These are phyloP conservation scores for Hypoxylon sp. DNA, from an alignment of 2,329 filamentous ascomycete genomes.

Conservation along the genomic window DNA sequence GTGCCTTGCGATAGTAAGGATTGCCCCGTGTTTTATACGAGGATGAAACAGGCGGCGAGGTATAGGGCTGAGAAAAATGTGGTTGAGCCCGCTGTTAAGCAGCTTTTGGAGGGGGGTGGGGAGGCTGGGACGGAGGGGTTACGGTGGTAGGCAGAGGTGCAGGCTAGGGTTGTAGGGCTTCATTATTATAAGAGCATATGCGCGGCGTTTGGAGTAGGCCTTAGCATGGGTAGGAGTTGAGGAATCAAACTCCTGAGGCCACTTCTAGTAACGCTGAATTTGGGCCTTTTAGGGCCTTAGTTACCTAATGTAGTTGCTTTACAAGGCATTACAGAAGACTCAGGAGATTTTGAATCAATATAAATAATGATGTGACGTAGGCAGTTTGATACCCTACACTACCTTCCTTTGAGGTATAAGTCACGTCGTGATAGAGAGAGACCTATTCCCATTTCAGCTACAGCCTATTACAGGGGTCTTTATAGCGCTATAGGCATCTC, in stretches of 20 bases:
- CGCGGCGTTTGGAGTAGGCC: neutral
- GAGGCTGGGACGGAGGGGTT: slow-evolving; percentile 51
- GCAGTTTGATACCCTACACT: neutral
- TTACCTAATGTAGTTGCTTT: neutral
- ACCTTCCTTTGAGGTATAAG: slow-evolving; percentile 1
- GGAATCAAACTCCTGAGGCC: neutral
- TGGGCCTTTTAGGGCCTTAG: neutral
- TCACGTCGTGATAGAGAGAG: neutral
- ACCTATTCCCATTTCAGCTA: slow-evolving; percentile 8
- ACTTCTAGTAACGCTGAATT: neutral
- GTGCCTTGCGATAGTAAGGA: slow-evolving; percentile 92
- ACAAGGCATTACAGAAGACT: neutral
- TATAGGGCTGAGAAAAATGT: slow-evolving; percentile 59
- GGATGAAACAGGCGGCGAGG: slow-evolving; percentile 73
- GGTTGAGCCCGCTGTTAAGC: slow-evolving; percentile 55
- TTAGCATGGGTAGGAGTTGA: slow-evolving; percentile 1
- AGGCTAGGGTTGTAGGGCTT: slow-evolving; percentile 23
- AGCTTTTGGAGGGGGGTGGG: slow-evolving; percentile 52
- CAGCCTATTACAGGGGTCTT: slow-evolving; percentile 18
- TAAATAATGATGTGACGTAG: neutral
- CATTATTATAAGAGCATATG: slow-evolving; percentile 2
- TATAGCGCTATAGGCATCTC: slow-evolving; percentile 2
- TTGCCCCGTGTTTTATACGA: slow-evolving; percentile 91
- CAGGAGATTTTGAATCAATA: slow-evolving; percentile 5
- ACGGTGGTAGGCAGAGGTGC: slow-evolving; percentile 56